phyloP scores from a whole-genome alignment of 345 rosid species.

The Citrus trifoliata region DNA sequence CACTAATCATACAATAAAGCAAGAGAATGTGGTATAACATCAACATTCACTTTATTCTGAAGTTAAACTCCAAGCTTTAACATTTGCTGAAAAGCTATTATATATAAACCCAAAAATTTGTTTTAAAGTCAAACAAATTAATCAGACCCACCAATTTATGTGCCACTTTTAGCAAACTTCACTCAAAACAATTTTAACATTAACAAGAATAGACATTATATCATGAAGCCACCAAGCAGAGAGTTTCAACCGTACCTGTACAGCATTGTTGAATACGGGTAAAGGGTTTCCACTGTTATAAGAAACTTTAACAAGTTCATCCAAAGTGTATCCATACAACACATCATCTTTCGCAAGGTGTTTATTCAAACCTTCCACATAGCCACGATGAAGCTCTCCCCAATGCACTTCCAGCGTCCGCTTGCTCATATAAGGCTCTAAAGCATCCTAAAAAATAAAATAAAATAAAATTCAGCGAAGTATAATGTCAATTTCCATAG shows the following conservation, averaged over 20 bases:
- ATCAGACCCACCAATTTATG: neutral
- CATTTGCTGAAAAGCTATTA: neutral
- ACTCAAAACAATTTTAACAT: neutral
- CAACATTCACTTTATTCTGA: neutral
- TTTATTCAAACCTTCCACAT: slow-evolving; percentile 70
- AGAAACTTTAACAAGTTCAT: slow-evolving; percentile 77
- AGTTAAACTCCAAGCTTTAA: neutral
- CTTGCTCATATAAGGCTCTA: slow-evolving; percentile 85
- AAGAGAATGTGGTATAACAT: neutral
- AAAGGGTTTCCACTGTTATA: slow-evolving; percentile 87
- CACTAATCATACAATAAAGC: neutral
- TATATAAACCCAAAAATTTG: neutral
- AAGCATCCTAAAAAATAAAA: slow-evolving; percentile 54
- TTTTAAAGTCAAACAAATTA: neutral
- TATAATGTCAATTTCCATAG: neutral
- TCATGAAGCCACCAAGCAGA: neutral
- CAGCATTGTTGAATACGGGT: slow-evolving; percentile 82
- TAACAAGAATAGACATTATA: neutral
- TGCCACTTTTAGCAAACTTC: neutral
- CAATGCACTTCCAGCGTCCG: slow-evolving; percentile 73
- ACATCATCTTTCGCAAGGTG: slow-evolving; percentile 55
- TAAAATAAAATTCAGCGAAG: too few species aligned
- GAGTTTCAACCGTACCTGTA: slow-evolving; percentile 45
- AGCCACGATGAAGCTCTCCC: slow-evolving; percentile 67
- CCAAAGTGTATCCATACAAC: slow-evolving; percentile 77